Base-by-base conservation (phyloP, 441 rosid genomes). In the Lepidium campestre region DNA sequence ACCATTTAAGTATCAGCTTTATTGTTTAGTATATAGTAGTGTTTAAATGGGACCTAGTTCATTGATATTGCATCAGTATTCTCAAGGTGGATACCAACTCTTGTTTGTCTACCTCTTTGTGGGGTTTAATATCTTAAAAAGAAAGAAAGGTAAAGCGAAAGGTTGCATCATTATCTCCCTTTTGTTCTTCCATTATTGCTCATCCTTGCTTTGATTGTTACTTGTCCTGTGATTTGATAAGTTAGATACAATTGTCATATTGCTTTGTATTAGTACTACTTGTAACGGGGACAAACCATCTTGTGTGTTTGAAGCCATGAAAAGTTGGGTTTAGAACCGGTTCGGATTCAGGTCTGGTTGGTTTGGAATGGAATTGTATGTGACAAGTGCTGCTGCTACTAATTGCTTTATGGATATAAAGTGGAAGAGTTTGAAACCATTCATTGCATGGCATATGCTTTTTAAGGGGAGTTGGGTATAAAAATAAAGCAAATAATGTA, bases 51-150 rank as follows among this genome's bases (percentile, higher is more conserved):
- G 86, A 70, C 61, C 85, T 78, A 4, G 47, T 54, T 20, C 58
- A 52, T 57, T 67, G 77, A 58, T 65, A 46, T 42, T 65, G 71
- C 62, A 60, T 65, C 72, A 77, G 61, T 71, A 53, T 71, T 62
- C 74, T 68, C 58, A 41, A 55, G 81, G 77, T 82, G 85, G 81
- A 79, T 75, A 76, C 81, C 81, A 76, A 80, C 75, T 72, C 65
- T 37, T 55, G 42, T 36, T 36, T 77, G 76, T 64, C 68, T 73
- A 68, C 61, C 10, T 64, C 54, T 53, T 29, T 71, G 71, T 57
- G 67, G 76, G 76, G 76, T 57, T 72, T 17, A 0, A 17, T 72
- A 50, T 41, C 68, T 71, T 71, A 47, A 49, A 57, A 64, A 57
- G 47, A 50, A 67, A 65, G 47, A 62, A 67, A 65, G 62, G 36